A percentile compares a stretch with the other conserved stretches of the same genome.
Conservation (phyloP, 2,329 filamentous ascomycete genomes). For the Ceratocystis ficicola region DNA sequence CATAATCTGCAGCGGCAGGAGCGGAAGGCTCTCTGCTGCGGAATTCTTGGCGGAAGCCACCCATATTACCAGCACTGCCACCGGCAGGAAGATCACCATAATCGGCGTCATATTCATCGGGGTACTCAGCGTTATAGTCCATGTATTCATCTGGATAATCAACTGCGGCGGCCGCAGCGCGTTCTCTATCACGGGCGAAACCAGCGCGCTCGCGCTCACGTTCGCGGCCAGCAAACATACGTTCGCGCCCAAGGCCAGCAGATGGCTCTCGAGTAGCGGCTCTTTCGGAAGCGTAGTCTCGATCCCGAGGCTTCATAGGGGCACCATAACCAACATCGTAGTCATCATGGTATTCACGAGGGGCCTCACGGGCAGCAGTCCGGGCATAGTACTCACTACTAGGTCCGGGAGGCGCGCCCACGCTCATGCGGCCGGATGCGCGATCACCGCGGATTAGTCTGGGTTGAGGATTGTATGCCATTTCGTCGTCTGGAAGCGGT, state of each 20-base stretch:
- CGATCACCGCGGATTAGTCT: slow-evolving; percentile 20
- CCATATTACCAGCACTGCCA: slow-evolving; percentile 18
- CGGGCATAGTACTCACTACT: slow-evolving; percentile 18
- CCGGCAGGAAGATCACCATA: slow-evolving; percentile 18
- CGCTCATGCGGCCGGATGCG: slow-evolving; percentile 17
- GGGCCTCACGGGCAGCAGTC: slow-evolving; percentile 16
- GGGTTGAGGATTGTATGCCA: slow-evolving; percentile 11
- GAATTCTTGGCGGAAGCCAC: slow-evolving; percentile 17
- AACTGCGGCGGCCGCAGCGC: slow-evolving; percentile 15
- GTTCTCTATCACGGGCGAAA: slow-evolving; percentile 14
- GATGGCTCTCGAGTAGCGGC: slow-evolving; percentile 16
- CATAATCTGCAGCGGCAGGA: slow-evolving; percentile 17
- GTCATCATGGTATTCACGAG: slow-evolving; percentile 20
- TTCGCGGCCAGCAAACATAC: slow-evolving; percentile 8
- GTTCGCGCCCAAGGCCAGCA: slow-evolving; percentile 12
- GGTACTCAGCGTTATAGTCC: slow-evolving; percentile 19
- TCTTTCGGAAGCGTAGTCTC: slow-evolving; percentile 9
- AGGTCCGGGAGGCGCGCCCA: slow-evolving; percentile 1
- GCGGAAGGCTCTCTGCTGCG: slow-evolving; percentile 15
- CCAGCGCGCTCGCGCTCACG: slow-evolving; percentile 11
- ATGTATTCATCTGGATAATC: slow-evolving; percentile 15
- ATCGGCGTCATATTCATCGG: slow-evolving; percentile 15
- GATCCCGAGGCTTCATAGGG: slow-evolving; percentile 9
- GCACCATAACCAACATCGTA: slow-evolving; percentile 19
- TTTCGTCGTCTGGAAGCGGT: slow-evolving; percentile 16